Evolutionary conservation across 441 rosid species (phyloP), one percentile per base, ranked within the genome.

Genomic region (Corymbia citriodora): DNA sequence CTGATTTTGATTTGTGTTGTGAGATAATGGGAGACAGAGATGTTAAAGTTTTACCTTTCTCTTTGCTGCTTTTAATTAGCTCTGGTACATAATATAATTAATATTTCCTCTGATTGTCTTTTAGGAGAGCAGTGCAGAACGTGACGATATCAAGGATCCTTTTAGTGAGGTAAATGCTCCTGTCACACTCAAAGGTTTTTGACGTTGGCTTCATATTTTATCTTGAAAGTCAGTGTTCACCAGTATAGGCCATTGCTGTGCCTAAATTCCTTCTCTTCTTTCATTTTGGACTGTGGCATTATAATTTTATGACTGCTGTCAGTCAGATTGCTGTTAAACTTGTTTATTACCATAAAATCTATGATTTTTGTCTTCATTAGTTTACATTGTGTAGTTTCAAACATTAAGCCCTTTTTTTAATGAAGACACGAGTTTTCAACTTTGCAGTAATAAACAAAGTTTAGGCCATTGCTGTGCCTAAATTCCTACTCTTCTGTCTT

Each of bases 91-190:
- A 87, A 55, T 27, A 87, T 87, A 87, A 36, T 54, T 14, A n/a
- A 36, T 87, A 23, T 59, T 33, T 86, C 82, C 82, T 90, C 88
- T 89, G 63, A 90, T 9, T 87, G n/a, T 91, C 83, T 74, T 74
- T 21, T 89, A 95, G 98, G 97, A 96, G 95, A 95, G 97, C 92
- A 93, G 97, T 74, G 93, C 95, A 88, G 98, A 96, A 91, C 93
- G 95, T 83, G 97, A 95, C 92, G 97, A 95, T 91, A 92, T 96
- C 90, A 94, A 93, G 91, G 96, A 96, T 91, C 97, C 98, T 90
- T 96, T 95, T 55, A 91, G 96, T 82, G 98, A 95, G 97, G 98
- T 96, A 93, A 89, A 89, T 88, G 55, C 88, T 89, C 87, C 17
- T 89, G 90, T 49, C 74, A 45, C 85, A 45, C 52, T 79, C n/a